Evolutionary conservation across 805 yeast species (phyloP).

Genomic region (Starmerella apis): DNA sequence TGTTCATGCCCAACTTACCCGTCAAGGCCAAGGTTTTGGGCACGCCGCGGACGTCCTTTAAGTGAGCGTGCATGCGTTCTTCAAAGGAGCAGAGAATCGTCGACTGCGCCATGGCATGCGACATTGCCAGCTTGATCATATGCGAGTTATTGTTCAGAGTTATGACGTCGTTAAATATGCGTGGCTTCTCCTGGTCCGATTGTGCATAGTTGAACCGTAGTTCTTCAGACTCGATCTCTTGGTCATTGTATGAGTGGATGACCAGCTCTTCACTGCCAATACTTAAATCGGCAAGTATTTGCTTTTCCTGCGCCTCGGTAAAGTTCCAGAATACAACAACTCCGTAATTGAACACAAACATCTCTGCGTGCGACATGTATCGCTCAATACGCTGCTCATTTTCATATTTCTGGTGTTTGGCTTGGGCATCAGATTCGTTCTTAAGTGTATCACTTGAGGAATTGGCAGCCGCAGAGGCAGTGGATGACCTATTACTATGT

Average conservation of each 20-base stretch:
- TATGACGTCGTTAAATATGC: conserved; percentile 77
- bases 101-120: conserved; percentile 95
- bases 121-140: conserved; percentile 79
- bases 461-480: too few species aligned
- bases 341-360: conserved; percentile 84
- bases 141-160: conserved; percentile 86
- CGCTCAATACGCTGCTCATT: conserved; percentile 27
- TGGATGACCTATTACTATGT: too few species aligned
- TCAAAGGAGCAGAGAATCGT: conserved; percentile 87
- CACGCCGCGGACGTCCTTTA: conserved; percentile 74
- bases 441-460: too few species aligned
- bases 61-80: conserved; percentile 73
- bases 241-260: conserved; percentile 62
- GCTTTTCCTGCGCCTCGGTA: conserved; percentile 83
- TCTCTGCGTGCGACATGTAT: conserved; percentile 53
- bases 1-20: conserved; percentile 71
- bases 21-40: conserved; percentile 86
- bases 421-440: neutral
- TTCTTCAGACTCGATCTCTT: conserved; percentile 87
- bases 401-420: neutral
- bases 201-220: conserved; percentile 58
- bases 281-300: conserved; percentile 82
- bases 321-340: conserved; percentile 98
- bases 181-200: conserved; percentile 37
- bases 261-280: conserved; percentile 49